These are phyloP conservation scores for Dryas octopetala DNA, from an alignment of 306 rosid species.

Conservation along the genomic window DNA sequence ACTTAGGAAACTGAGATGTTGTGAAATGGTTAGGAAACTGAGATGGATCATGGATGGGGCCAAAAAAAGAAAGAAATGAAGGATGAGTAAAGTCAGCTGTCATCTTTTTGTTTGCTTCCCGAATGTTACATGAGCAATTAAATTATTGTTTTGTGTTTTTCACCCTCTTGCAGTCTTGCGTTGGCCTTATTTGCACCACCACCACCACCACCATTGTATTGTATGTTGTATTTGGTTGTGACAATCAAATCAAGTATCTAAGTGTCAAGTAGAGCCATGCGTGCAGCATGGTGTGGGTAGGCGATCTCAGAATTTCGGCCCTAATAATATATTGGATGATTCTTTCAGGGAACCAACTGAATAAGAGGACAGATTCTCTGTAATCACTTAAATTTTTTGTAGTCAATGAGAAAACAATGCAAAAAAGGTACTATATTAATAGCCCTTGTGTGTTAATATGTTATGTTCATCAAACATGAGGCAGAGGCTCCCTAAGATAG, in stretches of 20 bases:
- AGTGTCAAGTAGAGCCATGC: neutral
- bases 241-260: neutral
- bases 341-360: neutral
- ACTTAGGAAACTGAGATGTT: neutral
- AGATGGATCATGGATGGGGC: neutral
- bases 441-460: too few relatives aligned
- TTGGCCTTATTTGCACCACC: neutral
- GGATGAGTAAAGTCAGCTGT: neutral
- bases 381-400: neutral
- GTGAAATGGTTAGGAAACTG: neutral
- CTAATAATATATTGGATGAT: neutral
- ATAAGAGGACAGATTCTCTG: neutral
- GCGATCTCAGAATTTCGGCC: neutral
- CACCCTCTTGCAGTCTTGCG: neutral
- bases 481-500: neutral
- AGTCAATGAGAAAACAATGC: neutral
- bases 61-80: too few relatives aligned
- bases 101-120: conserved; percentile 1
- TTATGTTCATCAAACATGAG: too few relatives aligned
- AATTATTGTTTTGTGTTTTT: neutral
- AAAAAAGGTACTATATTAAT: too few relatives aligned
- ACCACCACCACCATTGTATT: neutral
- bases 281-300: neutral
- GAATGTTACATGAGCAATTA: neutral
- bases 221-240: neutral